Evolutionary conservation across 768 basidiomycete species (phyloP).

Genomic region (Serendipita sp.): DNA sequence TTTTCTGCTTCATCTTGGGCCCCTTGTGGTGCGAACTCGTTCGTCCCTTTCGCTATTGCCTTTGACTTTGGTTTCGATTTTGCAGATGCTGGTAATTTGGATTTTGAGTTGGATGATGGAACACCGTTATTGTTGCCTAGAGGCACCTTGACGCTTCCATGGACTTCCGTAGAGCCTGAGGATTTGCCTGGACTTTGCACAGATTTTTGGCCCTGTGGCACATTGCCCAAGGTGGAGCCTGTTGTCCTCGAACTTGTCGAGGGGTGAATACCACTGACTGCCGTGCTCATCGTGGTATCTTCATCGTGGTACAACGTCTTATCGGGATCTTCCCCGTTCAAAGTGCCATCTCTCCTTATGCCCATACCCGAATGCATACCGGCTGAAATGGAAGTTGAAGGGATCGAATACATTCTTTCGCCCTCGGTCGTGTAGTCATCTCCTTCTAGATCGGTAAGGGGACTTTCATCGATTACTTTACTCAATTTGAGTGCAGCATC

Average conservation of each 20-base stretch:
- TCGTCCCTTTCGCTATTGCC: not conserved
- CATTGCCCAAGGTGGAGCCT: not conserved
- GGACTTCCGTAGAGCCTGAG: not conserved
- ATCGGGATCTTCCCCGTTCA: not conserved
- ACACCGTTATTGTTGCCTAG: conserved; percentile 33
- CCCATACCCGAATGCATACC: not conserved
- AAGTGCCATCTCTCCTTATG: not conserved
- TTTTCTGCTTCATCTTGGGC: not conserved
- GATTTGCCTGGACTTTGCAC: not conserved
- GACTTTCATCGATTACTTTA: conserved; percentile 58
- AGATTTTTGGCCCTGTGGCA: not conserved
- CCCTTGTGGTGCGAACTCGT: not conserved
- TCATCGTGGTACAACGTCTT: not conserved
- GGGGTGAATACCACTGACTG: not conserved
- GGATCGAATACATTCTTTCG: not conserved
- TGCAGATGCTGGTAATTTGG: conserved; percentile 19
- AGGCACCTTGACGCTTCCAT: conserved; percentile 20
- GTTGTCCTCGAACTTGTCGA: not conserved
- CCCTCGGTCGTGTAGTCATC: conserved; percentile 16
- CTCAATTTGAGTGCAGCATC: conserved; percentile 29
- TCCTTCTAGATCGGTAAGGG: conserved; percentile 56
- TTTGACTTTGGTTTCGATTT: not conserved
- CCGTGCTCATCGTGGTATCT: not conserved
- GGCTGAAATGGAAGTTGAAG: not conserved
- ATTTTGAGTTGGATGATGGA: conserved; percentile 16